Evolutionary conservation across 2,329 filamentous ascomycete species (phyloP).

Genomic region (Thelonectria olida): DNA sequence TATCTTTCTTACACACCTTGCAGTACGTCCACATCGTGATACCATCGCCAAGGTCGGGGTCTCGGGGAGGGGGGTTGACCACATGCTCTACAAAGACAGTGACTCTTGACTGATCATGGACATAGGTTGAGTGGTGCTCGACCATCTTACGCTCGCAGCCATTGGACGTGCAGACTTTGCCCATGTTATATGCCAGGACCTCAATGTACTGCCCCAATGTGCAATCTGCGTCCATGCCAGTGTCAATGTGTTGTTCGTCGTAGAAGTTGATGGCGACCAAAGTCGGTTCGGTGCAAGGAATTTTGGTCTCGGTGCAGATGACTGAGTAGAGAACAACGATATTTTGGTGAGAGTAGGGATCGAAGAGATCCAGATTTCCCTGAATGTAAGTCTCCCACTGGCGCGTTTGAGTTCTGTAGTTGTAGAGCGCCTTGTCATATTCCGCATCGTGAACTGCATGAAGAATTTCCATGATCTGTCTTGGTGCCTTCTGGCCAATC

Average conservation of each 20-base stretch:
- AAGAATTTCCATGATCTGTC: conserved; percentile 90
- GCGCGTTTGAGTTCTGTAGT: conserved; percentile 91
- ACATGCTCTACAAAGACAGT: conserved; percentile 82
- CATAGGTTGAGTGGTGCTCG: conserved; percentile 95
- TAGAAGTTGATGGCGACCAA: conserved; percentile 94
- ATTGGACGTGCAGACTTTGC: conserved; percentile 81
- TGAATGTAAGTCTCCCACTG: conserved; percentile 97
- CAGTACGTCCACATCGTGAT: conserved; percentile 99
- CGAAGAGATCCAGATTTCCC: conserved; percentile 87
- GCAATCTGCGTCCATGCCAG: conserved; percentile 82
- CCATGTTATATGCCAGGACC: conserved; percentile 81
- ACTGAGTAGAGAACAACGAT: conserved; percentile 94
- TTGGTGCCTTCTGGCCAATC: conserved; percentile 80
- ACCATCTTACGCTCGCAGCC: conserved; percentile 89
- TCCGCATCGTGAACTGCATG: conserved; percentile 96
- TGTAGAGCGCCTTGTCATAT: conserved; percentile 93
- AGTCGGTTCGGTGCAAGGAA: conserved; percentile 90
- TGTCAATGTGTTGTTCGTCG: conserved; percentile 83
- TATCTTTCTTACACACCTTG: conserved; percentile 90
- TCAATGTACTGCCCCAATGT: conserved; percentile 96
- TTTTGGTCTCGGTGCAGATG: conserved; percentile 92
- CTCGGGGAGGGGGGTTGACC: conserved; percentile 53
- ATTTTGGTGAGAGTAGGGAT: conserved; percentile 95
- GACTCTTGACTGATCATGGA: conserved; percentile 93
- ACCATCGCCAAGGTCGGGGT: conserved; percentile 61